These are phyloP conservation scores for Starmerella cellae DNA, from an alignment of 805 yeast genomes.

Conservation along the genomic window DNA sequence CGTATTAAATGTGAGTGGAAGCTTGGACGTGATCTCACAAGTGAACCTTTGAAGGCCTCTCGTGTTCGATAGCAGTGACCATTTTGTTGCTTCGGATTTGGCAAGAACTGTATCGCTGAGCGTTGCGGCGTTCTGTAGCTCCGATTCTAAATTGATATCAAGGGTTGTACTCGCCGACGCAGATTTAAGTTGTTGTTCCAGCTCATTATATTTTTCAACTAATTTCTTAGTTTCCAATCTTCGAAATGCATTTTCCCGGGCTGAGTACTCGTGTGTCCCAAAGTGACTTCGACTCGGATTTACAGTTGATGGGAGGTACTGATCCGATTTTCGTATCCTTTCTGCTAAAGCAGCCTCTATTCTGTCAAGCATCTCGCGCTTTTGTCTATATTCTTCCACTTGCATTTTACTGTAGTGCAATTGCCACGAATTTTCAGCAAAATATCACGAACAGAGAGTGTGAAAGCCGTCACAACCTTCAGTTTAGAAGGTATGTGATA, in stretches of 20 bases:
- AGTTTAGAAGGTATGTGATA: no score
- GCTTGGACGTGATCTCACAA: slow-evolving; percentile 38
- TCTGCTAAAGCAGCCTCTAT: slow-evolving; percentile 54
- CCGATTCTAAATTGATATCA: slow-evolving; percentile 5
- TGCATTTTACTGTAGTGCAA: no score
- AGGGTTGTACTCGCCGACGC: no score
- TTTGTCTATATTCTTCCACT: slow-evolving; percentile 21
- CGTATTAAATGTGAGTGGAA: slow-evolving; percentile 32
- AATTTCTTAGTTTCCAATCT: slow-evolving; percentile 12
- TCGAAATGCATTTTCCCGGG: slow-evolving; percentile 13
- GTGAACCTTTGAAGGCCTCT: slow-evolving; percentile 28
- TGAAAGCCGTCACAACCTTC: no score
- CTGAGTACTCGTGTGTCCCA: slow-evolving; percentile 5
- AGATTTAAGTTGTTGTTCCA: neutral
- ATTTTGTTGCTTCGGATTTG: neutral
- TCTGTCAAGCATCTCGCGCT: slow-evolving; percentile 45
- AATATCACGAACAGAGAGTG: no score
- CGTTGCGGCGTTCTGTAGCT: slow-evolving; percentile 3
- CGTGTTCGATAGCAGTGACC: neutral
- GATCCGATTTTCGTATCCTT: slow-evolving; percentile 32
- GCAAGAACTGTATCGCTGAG: slow-evolving; percentile 9
- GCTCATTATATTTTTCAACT: neutral
- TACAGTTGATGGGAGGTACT: slow-evolving; percentile 10
- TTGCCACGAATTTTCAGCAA: no score
- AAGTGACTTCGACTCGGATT: neutral